These are phyloP conservation scores for Aspergillus floridensis DNA, from an alignment of 2,329 filamentous ascomycete genomes.

Conservation along the genomic window DNA sequence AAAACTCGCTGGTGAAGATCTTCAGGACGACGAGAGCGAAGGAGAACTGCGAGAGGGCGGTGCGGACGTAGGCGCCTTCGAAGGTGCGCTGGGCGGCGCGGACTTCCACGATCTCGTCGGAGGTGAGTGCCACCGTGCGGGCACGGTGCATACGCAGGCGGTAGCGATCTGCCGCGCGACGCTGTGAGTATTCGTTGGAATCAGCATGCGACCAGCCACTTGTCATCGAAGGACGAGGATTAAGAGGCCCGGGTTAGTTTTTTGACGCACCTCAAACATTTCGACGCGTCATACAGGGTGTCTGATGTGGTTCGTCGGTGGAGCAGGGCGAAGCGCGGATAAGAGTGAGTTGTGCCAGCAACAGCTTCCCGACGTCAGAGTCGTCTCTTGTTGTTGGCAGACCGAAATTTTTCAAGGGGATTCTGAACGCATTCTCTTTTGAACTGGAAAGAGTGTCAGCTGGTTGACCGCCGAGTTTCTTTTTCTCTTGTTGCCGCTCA, in stretches of 20 bases:
- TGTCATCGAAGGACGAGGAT: not conserved
- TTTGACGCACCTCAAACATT: conserved; percentile 31
- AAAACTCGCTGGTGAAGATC: conserved; percentile 96
- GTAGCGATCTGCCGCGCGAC: conserved; percentile 70
- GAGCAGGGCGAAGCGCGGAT: not conserved
- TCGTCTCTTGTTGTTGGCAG: not conserved
- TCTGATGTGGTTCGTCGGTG: not conserved
- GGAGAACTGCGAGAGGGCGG: conserved; percentile 89
- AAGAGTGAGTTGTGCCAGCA: not conserved
- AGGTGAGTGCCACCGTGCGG: conserved; percentile 75
- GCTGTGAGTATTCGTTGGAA: conserved; percentile 40
- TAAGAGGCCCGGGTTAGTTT: not conserved
- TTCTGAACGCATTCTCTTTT: not conserved
- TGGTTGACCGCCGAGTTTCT: not conserved
- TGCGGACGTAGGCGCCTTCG: conserved; percentile 94
- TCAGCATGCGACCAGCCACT: not conserved
- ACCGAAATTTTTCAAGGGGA: not conserved
- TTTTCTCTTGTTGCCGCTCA: not conserved
- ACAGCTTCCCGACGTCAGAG: not conserved
- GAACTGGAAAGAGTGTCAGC: not conserved
- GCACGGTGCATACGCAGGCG: conserved; percentile 80
- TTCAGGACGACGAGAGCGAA: conserved; percentile 93
- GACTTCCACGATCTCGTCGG: conserved; percentile 86
- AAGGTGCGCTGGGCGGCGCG: conserved; percentile 94
- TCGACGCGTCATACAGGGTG: conserved; percentile 2